Conservation (phyloP, 2,329 filamentous ascomycete species). For the Corniculantispora saksenae region DNA sequence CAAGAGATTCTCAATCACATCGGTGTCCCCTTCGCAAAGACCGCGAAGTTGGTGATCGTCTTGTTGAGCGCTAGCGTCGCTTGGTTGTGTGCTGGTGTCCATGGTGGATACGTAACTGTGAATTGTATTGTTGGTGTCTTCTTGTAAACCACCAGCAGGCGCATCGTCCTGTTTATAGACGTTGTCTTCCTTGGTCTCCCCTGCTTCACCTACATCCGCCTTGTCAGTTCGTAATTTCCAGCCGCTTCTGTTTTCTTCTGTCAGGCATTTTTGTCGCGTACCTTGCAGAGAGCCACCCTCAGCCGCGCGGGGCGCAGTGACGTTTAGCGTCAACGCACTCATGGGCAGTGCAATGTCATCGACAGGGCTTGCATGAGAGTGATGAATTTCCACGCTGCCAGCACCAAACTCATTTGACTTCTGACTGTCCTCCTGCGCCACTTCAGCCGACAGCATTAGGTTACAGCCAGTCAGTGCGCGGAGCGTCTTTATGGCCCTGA, state of each 20-base stretch:
- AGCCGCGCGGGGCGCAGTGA: slow-evolving; percentile 23
- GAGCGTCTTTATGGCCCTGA: slow-evolving; percentile 69
- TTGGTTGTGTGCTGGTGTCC: neutral
- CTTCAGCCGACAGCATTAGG: slow-evolving; percentile 58
- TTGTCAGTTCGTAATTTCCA: slow-evolving; percentile 21
- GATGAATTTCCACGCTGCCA: neutral
- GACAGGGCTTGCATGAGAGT: slow-evolving; percentile 21
- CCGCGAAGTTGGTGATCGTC: slow-evolving; percentile 27
- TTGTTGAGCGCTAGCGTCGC: neutral
- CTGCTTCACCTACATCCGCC: neutral
- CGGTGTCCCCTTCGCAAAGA: slow-evolving; percentile 81
- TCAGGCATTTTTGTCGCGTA: slow-evolving; percentile 19
- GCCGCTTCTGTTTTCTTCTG: slow-evolving; percentile 22
- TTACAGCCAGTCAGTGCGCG: slow-evolving; percentile 74
- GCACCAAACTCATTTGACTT: neutral
- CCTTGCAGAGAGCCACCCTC: slow-evolving; percentile 23
- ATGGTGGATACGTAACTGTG: neutral
- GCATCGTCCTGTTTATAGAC: neutral
- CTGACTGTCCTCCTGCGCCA: slow-evolving; percentile 41
- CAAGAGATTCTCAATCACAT: slow-evolving; percentile 70
- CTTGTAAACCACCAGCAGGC: neutral
- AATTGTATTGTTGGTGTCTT: neutral
- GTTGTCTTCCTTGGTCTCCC: neutral
- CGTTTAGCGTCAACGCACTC: slow-evolving; percentile 32
- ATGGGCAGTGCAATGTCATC: slow-evolving; percentile 33